Base-by-base conservation (phyloP, 1,284 basidiomycete genomes). In the Chondrostereum purpureum region DNA sequence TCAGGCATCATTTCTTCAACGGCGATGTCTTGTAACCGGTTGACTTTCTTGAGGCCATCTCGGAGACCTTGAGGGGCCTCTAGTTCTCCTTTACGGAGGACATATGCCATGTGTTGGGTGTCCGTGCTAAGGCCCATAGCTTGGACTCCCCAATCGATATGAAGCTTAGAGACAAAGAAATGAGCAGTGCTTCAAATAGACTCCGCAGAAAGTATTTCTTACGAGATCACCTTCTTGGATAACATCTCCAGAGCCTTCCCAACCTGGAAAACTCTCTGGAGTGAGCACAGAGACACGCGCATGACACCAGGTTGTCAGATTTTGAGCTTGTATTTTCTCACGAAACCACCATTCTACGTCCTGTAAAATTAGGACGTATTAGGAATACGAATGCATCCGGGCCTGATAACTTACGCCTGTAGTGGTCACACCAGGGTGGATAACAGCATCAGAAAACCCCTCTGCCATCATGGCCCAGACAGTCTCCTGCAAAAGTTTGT, bases 271-370 rank as follows among this genome's bases (percentile, higher is more conserved):
- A 1, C 65, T 68, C 36, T 62, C 61, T 34, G 68, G 61, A 4
- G 64, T 65, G 44, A 73, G 61, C 35, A 76, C 70, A 23, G 70
- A 72, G 5, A 77, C 68, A 17, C 72, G 62, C 3, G 74, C 73
- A 45, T 75, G 74, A 51, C 70, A 72, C 75, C 75, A 77, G 16
- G 73, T 77, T 8, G 70, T 65, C 14, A 73, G 62, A 50, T 75
- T 74, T 18, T 64, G 59, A 23, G 58, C 59, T 51, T 70, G 70
- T 66, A 78, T 77, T 53, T 69, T 69, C 48, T 75, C 73, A 20
- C 72, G 63, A 56, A 73, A 76, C 72, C 71, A 76, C 75, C 75
- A 77, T 49, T 69, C 66, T 14, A 78, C 55, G 51, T 78, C 75
- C 71, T 72, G 39, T 37, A 43, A 23, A 19, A 35, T n/a, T n/a